Percentiles rank a stretch among this genome's conserved stretches.
These are phyloP conservation scores for Bonia amplexicaulis DNA, from an alignment of 176 grass and related monocot genomes.

Conservation along the genomic window DNA sequence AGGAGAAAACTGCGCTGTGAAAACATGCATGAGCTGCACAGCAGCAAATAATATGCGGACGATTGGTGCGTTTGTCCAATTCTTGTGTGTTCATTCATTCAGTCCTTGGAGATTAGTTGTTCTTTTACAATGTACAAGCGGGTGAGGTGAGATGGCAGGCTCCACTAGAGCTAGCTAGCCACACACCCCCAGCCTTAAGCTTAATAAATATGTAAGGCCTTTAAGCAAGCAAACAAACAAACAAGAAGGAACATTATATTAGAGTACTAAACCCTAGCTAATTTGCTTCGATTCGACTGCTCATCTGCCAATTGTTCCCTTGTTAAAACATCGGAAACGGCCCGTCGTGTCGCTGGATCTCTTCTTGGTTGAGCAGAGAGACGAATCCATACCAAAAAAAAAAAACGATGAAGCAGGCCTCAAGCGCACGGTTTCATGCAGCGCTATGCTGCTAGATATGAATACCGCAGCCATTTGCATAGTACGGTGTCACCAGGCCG, in stretches of 20 bases:
- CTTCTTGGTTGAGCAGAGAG: conserved; percentile 30
- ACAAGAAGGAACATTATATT: conserved; percentile 27
- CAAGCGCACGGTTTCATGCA: not conserved
- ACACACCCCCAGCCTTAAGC: conserved; percentile 18
- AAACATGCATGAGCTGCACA: not conserved
- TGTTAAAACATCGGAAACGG: conserved; percentile 60
- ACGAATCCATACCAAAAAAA: not conserved
- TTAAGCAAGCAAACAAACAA: conserved; percentile 31
- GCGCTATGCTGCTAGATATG: conserved; percentile 41
- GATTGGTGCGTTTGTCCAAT: not conserved
- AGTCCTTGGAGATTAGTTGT: conserved; percentile 7
- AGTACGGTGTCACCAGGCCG: conserved; percentile 37
- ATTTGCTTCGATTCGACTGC: conserved; percentile 35
- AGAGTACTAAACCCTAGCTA: conserved; percentile 44
- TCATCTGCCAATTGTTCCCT: conserved; percentile 36
- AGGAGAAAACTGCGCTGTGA: not conserved
- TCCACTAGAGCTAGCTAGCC: conserved; percentile 43
- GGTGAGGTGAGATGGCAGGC: conserved; percentile 34
- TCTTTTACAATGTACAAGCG: conserved; percentile 53
- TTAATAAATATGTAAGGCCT: conserved; percentile 1
- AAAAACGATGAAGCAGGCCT: not conserved
- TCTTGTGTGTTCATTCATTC: conserved; percentile 27
- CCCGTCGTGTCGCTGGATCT: conserved; percentile 37
- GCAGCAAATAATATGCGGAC: not conserved
- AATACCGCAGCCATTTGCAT: conserved; percentile 45